Percentiles rank a stretch among this genome's conserved stretches.
Evolutionary conservation across 306 rosid species (phyloP).

Genomic region (Malus sylvestris): DNA sequence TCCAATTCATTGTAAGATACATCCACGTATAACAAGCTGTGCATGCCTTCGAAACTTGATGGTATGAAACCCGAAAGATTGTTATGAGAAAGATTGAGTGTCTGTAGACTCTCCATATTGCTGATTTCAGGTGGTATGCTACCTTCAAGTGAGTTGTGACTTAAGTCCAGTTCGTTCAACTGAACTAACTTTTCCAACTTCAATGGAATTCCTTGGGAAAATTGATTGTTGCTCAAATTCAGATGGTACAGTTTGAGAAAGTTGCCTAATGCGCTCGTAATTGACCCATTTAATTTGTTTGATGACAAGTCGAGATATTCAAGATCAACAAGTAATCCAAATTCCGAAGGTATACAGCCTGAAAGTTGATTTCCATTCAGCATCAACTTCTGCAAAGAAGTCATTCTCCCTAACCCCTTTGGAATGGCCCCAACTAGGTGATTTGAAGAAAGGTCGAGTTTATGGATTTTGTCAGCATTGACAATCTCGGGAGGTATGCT

Average conservation of each 20-base stretch:
- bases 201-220: conserved; percentile 10
- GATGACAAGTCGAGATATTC: conserved; percentile 13
- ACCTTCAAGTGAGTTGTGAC: conserved; percentile 15
- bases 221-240: conserved; percentile 16
- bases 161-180: conserved; percentile 12
- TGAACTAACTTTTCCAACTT: conserved; percentile 9
- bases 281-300: conserved; percentile 14
- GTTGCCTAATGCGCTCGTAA: conserved; percentile 13
- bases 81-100: conserved; percentile 25
- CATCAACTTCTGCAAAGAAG: neutral
- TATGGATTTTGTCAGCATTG: neutral
- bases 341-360: neutral
- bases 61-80: conserved; percentile 21
- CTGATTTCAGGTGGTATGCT: conserved; percentile 14
- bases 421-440: neutral
- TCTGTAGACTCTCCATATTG: neutral
- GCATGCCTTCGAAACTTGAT: neutral
- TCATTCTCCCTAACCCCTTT: neutral
- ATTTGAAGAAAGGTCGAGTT: neutral
- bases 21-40: neutral
- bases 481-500: conserved; percentile 1
- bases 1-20: neutral
- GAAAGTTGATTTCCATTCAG: neutral
- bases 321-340: conserved; percentile 1
- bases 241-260: neutral